A percentile compares a stretch with the other conserved stretches of the same genome.
Conservation (phyloP, 495 filamentous ascomycete genomes). For the Penicillium parvum region DNA sequence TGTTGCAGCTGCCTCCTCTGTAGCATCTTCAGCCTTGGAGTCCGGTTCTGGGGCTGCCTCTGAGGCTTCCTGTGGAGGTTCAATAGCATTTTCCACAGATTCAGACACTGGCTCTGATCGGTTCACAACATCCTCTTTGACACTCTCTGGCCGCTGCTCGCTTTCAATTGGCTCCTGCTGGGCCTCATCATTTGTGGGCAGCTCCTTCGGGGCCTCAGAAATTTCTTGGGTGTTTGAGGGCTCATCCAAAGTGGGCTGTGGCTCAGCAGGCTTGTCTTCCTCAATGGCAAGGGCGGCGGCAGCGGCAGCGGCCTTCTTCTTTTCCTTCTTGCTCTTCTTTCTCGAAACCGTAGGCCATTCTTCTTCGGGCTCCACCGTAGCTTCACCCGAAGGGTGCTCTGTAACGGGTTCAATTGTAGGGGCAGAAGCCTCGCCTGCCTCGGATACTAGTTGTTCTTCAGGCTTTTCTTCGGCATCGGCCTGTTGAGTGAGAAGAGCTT, state of each 20-base stretch:
- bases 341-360: slow-evolving; percentile 3
- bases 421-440: slow-evolving; percentile 2
- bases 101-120: too few species aligned
- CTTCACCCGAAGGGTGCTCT: neutral
- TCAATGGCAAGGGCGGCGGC: slow-evolving; percentile 7
- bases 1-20: neutral
- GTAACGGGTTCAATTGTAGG: too few species aligned
- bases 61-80: neutral
- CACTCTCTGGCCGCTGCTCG: too few species aligned
- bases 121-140: too few species aligned
- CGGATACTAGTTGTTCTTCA: slow-evolving; percentile 1
- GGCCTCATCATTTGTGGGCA: neutral
- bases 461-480: slow-evolving; percentile 1
- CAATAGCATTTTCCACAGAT: neutral
- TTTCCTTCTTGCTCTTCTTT: slow-evolving; percentile 25
- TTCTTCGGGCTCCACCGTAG: neutral
- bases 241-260: slow-evolving; percentile 5
- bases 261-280: slow-evolving; percentile 8
- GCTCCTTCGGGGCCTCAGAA: neutral
- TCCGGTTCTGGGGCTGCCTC: neutral
- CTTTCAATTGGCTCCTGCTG: neutral
- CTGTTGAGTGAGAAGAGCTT: slow-evolving; percentile 11
- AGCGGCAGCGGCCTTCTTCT: slow-evolving; percentile 17
- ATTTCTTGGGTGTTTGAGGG: neutral
- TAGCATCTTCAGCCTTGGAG: neutral